These are phyloP conservation scores for Tricharina praecox DNA, from an alignment of 495 filamentous ascomycete species.

Conservation along the genomic window DNA sequence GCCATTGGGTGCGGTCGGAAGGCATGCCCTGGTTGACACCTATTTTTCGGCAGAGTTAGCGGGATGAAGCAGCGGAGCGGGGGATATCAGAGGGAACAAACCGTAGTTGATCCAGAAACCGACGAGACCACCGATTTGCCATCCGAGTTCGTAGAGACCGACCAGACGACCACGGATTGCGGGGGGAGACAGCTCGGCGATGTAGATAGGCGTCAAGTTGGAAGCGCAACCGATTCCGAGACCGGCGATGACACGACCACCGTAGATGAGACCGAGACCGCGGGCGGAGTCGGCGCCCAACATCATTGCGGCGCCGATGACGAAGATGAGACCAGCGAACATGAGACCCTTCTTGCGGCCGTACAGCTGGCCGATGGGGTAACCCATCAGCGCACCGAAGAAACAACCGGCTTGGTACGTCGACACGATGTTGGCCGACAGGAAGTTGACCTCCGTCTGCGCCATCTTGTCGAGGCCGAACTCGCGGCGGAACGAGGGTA, in stretches of 20 bases:
- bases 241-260: slow-evolving; percentile 37
- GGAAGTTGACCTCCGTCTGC: slow-evolving; percentile 29
- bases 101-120: slow-evolving; percentile 54
- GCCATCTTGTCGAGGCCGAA: slow-evolving; percentile 37
- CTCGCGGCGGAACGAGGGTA: slow-evolving; percentile 41
- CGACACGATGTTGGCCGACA: slow-evolving; percentile 51
- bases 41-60: slow-evolving; percentile 21
- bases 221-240: slow-evolving; percentile 37
- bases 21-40: slow-evolving; percentile 34
- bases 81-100: slow-evolving; percentile 9
- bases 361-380: slow-evolving; percentile 38
- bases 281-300: slow-evolving; percentile 39
- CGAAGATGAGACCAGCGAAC: slow-evolving; percentile 39
- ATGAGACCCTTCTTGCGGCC: slow-evolving; percentile 42
- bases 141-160: slow-evolving; percentile 55
- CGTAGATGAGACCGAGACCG: slow-evolving; percentile 45
- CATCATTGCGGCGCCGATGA: slow-evolving; percentile 46
- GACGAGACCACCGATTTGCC: slow-evolving; percentile 56
- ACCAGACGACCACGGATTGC: slow-evolving; percentile 39
- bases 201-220: slow-evolving; percentile 41
- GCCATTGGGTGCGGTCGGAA: slow-evolving; percentile 35
- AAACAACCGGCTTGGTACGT: slow-evolving; percentile 53
- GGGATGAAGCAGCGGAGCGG: too few species aligned
- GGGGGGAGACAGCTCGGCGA: slow-evolving; percentile 39
- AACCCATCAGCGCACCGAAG: slow-evolving; percentile 48